phyloP scores from a whole-genome alignment of 2,329 filamentous ascomycete species.

The Elsinoe arachidis region DNA sequence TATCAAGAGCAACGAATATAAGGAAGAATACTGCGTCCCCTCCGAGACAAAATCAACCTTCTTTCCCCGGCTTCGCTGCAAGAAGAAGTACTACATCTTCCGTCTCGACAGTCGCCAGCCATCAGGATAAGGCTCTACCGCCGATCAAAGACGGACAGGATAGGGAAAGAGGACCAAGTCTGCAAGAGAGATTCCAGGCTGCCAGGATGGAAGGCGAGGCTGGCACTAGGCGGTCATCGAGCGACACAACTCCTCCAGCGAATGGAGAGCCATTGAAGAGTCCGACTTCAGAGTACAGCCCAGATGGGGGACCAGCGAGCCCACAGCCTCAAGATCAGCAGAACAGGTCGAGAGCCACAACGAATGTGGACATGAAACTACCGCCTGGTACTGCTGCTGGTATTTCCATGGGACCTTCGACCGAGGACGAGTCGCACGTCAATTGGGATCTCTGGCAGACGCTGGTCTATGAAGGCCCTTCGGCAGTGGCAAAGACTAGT shows the following conservation, averaged over 20 bases:
- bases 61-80: constrained; percentile 21
- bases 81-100: constrained; percentile 73
- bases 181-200: constrained; percentile 72
- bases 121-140: constrained; percentile 69
- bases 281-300: constrained; percentile 12
- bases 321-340: constrained; percentile 18
- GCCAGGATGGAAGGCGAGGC: constrained; percentile 66
- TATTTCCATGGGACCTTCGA: constrained; percentile 63
- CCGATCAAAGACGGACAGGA: constrained; percentile 62
- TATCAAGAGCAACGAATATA: constrained; percentile 56
- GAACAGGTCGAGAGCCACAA: constrained; percentile 16
- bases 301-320: constrained; percentile 15
- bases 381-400: constrained; percentile 81
- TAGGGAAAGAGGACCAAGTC: constrained; percentile 37
- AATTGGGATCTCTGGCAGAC: constrained; percentile 98
- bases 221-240: background rate
- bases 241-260: constrained; percentile 34
- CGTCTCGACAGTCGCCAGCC: constrained; percentile 67
- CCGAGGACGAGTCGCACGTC: constrained; percentile 62
- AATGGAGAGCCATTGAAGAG: constrained; percentile 8
- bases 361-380: constrained; percentile 56
- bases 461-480: constrained; percentile 87
- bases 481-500: constrained; percentile 78
- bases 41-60: constrained; percentile 27
- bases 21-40: constrained; percentile 49